Evolutionary conservation across 2,329 filamentous ascomycete genomes (phyloP), one percentile per base, ranked within the genome.

Genomic region (Leptographium wingfieldii): DNA sequence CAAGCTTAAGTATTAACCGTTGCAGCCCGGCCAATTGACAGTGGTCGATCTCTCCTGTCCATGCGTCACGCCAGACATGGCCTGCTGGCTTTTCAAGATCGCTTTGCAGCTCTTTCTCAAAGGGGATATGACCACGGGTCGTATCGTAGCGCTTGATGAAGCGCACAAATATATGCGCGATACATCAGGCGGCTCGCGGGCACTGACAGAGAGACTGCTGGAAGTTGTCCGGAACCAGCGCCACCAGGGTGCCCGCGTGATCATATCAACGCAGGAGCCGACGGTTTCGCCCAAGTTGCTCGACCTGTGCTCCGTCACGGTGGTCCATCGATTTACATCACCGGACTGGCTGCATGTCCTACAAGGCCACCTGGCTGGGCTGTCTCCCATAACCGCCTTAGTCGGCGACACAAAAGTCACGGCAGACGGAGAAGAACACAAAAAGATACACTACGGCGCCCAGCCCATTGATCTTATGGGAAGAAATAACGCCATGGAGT

Each of bases 231-330:
- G 88, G 0, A 75, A 86, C 22, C 87, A 92, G 69, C 82, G 87
- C 0, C 88, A 92, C 67, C 71, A 84, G 0, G 87, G 79, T 0
- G 77, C 80, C 0, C 79, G 88, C 0, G 76, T 91, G 5, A 68
- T 92, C 51, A 84, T 92, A 38, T 84, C 87, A 0, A 92, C 88
- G 0, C 87, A 94, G 67, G 88, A 92, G 66, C 88, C 88, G 0
- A 89, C 86, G 0, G 77, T 92, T 4, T 85, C 84, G 0, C 81
- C 83, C 0, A 77, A 78, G 19, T 76, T 94, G 0, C 76, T 92
- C 0, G 86, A 90, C 58, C 74, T 92, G 0, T 90, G 85, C 69
- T 84, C 82, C 1, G 73, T 88, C n/a, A 87, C 83, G 0, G 76
- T 91, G 19, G 82, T 91, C 0, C 87, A 92, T 67, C 78, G 85